phyloP scores from a whole-genome alignment of 257 asterid species.

The Buddleja alternifolia region DNA sequence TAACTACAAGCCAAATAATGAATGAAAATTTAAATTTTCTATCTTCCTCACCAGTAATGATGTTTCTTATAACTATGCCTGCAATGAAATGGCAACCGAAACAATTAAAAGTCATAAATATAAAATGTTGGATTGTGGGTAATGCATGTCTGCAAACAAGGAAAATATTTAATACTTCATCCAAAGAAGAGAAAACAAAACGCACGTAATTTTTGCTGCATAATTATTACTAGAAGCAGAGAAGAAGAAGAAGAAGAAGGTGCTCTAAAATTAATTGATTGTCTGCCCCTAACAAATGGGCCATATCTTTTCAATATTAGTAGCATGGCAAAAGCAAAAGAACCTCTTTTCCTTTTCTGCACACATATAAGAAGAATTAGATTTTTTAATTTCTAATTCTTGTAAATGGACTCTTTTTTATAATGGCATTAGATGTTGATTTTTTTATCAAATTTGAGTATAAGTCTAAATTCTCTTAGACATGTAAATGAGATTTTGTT shows the following conservation, averaged over 20 bases:
- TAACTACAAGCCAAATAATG: slow-evolving; percentile 15
- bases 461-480: no score
- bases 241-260: background rate
- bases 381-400: no score
- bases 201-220: no score
- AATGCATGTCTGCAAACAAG: slow-evolving; percentile 28
- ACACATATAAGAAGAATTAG: background rate
- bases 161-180: slow-evolving; percentile 25
- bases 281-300: slow-evolving; percentile 26
- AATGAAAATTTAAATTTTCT: slow-evolving; percentile 11
- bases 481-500: no score
- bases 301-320: slow-evolving; percentile 14
- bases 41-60: slow-evolving; percentile 11
- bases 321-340: slow-evolving; percentile 19
- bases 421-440: no score
- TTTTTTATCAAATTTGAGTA: no score
- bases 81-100: slow-evolving; percentile 25
- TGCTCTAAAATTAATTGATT: slow-evolving; percentile 25
- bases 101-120: slow-evolving; percentile 28
- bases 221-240: no score
- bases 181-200: background rate
- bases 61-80: slow-evolving; percentile 14
- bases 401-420: no score
- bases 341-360: slow-evolving; percentile 17
- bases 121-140: background rate